Base-by-base conservation (phyloP, 2,329 filamentous ascomycete genomes). In the Ophiosphaerella korrae region DNA sequence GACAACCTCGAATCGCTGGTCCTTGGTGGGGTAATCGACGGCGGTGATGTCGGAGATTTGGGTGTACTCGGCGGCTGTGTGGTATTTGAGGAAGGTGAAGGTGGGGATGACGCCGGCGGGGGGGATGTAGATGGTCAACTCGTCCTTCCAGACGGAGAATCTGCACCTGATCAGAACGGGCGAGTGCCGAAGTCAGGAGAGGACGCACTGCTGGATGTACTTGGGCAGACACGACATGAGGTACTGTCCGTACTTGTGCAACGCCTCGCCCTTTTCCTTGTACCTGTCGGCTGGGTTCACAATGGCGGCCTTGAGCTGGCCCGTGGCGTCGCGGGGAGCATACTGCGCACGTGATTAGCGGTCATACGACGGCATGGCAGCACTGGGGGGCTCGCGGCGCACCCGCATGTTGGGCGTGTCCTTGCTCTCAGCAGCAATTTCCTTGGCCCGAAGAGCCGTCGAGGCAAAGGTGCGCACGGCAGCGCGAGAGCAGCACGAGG, bases 111-210 rank as follows among this genome's bases (percentile, higher is more conserved):
- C 86, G 63, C 91, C 94, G 33, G 89, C 79, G 1, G 94, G 94
- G 41, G 90, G 82, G 70, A 97, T 94, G 77, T 95, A 93, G 74
- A 97, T 90, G 66, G 89, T 92, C 73, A 99, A 86, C 78, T 99
- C 94, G 74, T 99, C 94, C 80, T 99, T 99, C 94, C 94, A 99
- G 48, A 99, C 93, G 11, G 92, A 96, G 80, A 97, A 97, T 50
- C 77, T 79, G 54, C 2, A 7, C 13, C n/a, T 8, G 4, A 45
- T 54, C 41, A 58, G 48, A 52, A 7, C 11, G 6, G 21, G 2
- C 18, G 7, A n/a, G 3, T 18, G 14, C 9, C 3, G 3, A 9
- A 12, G 14, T 14, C 34, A 13, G 8, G 21, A n/a, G 40, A 16
- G 18, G 18, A 52, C 74, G 31, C 70, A 80, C 79, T 99, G 94